phyloP scores from a whole-genome alignment of 257 asterid genomes.

The Osmanthus fragrans region DNA sequence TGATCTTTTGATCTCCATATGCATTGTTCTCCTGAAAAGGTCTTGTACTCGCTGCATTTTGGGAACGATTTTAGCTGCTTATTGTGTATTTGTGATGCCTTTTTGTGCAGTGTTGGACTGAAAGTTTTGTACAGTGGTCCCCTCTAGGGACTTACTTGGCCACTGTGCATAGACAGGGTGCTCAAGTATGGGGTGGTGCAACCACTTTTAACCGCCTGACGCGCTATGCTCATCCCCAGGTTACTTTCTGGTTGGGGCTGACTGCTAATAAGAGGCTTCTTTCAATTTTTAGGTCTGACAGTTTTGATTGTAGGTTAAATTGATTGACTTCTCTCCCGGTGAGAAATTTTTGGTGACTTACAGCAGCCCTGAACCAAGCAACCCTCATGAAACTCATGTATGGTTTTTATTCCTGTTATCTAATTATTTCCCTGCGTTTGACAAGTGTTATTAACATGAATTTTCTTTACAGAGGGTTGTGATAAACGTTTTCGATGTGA shows the following conservation, averaged over 20 bases:
- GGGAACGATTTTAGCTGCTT: conserved; percentile 7
- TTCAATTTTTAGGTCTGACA: conserved; percentile 17
- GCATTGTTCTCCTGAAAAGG: not conserved
- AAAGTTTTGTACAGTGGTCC: conserved; percentile 96
- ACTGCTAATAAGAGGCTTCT: not conserved
- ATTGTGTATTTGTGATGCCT: conserved; percentile 8
- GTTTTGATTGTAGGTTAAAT: conserved; percentile 62
- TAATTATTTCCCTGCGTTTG: not conserved
- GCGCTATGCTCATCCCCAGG: conserved; percentile 93
- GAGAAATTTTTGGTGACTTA: conserved; percentile 88
- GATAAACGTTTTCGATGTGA: conserved; percentile 82
- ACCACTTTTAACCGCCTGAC: conserved; percentile 70
- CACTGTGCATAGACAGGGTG: conserved; percentile 95
- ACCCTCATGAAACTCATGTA: conserved; percentile 96
- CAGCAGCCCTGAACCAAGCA: conserved; percentile 98
- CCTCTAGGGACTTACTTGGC: conserved; percentile 95
- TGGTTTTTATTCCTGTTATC: not conserved
- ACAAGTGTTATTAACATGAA: conserved; percentile 10
- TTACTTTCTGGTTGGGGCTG: conserved; percentile 24
- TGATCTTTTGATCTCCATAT: not conserved
- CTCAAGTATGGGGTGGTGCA: conserved; percentile 98
- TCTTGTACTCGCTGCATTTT: not conserved
- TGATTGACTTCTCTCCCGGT: conserved; percentile 94
- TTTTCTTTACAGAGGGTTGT: conserved; percentile 71
- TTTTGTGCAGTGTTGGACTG: conserved; percentile 86